Conservation (phyloP, 2,329 filamentous ascomycete species). For the Endothia cerciana region DNA sequence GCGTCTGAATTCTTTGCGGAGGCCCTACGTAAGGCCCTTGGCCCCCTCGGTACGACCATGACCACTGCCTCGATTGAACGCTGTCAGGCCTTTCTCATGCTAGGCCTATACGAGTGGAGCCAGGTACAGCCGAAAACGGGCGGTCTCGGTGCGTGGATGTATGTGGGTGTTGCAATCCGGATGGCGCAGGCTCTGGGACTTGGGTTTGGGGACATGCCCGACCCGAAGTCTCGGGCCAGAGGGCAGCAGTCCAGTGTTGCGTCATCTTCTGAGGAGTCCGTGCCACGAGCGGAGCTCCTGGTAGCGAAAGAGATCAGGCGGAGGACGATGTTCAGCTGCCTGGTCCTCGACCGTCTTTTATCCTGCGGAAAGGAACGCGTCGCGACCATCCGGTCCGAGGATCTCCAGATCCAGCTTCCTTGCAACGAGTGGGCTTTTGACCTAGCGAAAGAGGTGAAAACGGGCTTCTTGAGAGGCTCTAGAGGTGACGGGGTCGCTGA, state of each 20-base stretch:
- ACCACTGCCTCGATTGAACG: conserved; percentile 62
- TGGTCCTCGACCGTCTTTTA: conserved; percentile 72
- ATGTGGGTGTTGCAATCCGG: conserved; percentile 65
- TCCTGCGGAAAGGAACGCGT: conserved; percentile 66
- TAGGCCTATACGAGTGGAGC: conserved; percentile 73
- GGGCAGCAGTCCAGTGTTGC: conserved; percentile 19
- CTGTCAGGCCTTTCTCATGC: conserved; percentile 71
- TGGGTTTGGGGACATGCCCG: conserved; percentile 57
- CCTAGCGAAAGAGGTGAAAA: conserved; percentile 60
- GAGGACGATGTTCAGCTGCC: conserved; percentile 75
- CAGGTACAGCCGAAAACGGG: conserved; percentile 54
- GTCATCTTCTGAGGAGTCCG: not conserved
- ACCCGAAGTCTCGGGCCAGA: conserved; percentile 23
- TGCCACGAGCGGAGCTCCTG: conserved; percentile 42
- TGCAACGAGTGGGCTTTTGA: conserved; percentile 69
- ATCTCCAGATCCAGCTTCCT: conserved; percentile 68
- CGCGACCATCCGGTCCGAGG: conserved; percentile 60
- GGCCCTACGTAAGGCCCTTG: conserved; percentile 57
- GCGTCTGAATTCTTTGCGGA: conserved; percentile 69
- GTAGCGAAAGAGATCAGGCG: conserved; percentile 67
- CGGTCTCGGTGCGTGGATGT: conserved; percentile 67
- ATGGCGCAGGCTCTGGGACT: conserved; percentile 66
- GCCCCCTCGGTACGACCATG: conserved; percentile 51
- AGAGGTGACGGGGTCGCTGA: conserved; percentile 31
- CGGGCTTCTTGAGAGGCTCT: conserved; percentile 49